Percentiles rank a stretch among this genome's conserved stretches.
Evolutionary conservation across 2,329 filamentous ascomycete genomes (phyloP).

Genomic region (Penicillium frequentans): DNA sequence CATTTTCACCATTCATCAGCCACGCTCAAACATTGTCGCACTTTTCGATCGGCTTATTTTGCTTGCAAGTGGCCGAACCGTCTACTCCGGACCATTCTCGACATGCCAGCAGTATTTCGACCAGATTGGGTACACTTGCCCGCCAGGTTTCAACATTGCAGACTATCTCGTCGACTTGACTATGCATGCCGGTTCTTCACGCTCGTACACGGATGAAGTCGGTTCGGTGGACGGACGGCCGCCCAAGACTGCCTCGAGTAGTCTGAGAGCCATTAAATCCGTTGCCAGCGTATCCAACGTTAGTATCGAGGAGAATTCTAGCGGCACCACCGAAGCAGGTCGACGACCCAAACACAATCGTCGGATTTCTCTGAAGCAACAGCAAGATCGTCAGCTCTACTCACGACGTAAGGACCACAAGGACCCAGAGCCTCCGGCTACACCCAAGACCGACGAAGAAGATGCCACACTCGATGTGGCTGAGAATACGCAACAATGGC

Average conservation of each 20-base stretch:
- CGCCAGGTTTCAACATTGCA: slow-evolving; percentile 96
- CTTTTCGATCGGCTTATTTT: slow-evolving; percentile 93
- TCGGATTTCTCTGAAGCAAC: slow-evolving; percentile 76
- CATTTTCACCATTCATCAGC: slow-evolving; percentile 97
- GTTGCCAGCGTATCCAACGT: slow-evolving; percentile 78
- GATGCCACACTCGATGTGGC: slow-evolving; percentile 53
- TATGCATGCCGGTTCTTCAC: slow-evolving; percentile 78
- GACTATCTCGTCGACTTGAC: slow-evolving; percentile 97
- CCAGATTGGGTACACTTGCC: slow-evolving; percentile 85
- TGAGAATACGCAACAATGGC: slow-evolving; percentile 58
- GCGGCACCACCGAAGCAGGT: slow-evolving; percentile 59
- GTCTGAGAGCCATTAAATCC: slow-evolving; percentile 84
- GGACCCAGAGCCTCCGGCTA: slow-evolving; percentile 47
- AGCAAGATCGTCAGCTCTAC: slow-evolving; percentile 87
- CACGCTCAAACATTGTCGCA: slow-evolving; percentile 95
- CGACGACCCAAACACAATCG: slow-evolving; percentile 68
- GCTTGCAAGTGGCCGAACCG: slow-evolving; percentile 81
- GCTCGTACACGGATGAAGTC: slow-evolving; percentile 56
- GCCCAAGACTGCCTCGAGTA: slow-evolving; percentile 75
- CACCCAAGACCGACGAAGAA: slow-evolving; percentile 65
- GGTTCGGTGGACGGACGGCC: slow-evolving; percentile 58
- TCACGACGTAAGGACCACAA: slow-evolving; percentile 71
- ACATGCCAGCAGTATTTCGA: slow-evolving; percentile 93
- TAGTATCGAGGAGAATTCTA: slow-evolving; percentile 68
- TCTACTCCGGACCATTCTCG: slow-evolving; percentile 89